Base-by-base conservation (phyloP, 2,329 filamentous ascomycete genomes). In the Fusarium sarcochroum region DNA sequence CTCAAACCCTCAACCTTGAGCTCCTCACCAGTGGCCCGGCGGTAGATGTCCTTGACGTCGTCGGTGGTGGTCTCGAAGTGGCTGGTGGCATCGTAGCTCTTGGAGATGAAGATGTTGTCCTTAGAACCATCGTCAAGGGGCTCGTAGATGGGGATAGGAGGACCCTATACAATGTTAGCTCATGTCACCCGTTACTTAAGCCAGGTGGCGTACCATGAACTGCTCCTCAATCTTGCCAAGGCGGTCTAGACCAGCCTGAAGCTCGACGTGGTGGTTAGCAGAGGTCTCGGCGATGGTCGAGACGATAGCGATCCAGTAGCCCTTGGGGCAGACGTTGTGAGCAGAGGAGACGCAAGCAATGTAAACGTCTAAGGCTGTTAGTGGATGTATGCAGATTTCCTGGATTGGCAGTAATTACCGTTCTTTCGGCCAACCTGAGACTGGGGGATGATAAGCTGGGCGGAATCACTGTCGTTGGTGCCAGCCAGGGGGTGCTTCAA, bases 291-390 rank as follows among this genome's bases (percentile, higher is more conserved):
- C 93, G 77, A 99, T 98, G 63, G 96, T 99, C 47, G 94, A 97
- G 70, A 99, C 95, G 65, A 98, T 99, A 75, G 96, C 96, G 74
- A 99, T 93, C 86, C 97, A 99, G 89, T 98, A 98, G 65, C 95
- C 95, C 88, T 97, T 97, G 76, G 97, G 96, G 85, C 95, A 98
- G 74, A 99, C 97, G 76, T 97, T 98, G 85, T 99, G 97, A 37
- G 94, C 93, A 38, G 93, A 93, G 2, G 94, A 98, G 62, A 99
- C 94, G 79, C 96, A 92, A 58, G 96, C 95, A 77, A 99, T 91
- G 86, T 99, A 99, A 77, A 99, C 94, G 78, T 98, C 93, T 96
- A 69, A 15, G 7, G 13, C 9, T 21, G 40, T 75, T 51, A 74
- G 62, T 10, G 25, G 21, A 20, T 23, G 18, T 4, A 13, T 21